Percentiles rank a stretch among this genome's conserved stretches.
phyloP scores from a whole-genome alignment of 768 basidiomycete species.

The Mycena leptocephala region DNA sequence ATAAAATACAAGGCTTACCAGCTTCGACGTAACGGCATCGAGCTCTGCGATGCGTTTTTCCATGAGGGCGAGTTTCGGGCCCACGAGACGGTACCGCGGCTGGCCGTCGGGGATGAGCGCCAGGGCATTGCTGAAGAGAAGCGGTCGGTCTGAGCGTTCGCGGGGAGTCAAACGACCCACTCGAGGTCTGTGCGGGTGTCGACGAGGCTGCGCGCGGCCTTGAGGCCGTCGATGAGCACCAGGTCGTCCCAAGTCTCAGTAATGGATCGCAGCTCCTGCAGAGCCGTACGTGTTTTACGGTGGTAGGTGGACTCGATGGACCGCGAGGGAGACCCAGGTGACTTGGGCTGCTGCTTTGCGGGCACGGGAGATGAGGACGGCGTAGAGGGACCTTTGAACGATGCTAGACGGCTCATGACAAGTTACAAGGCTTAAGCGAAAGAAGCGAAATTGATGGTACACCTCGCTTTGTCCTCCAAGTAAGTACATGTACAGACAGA shows the following conservation, averaged over 20 bases:
- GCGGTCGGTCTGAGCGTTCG: slow-evolving; percentile 22
- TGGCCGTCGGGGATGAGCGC: slow-evolving; percentile 68
- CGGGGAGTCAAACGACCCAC: slow-evolving; percentile 60
- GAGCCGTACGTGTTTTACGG: slow-evolving; percentile 77
- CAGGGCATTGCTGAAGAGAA: slow-evolving; percentile 71
- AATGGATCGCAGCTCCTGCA: slow-evolving; percentile 78
- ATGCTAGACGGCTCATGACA: slow-evolving; percentile 70
- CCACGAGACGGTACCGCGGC: slow-evolving; percentile 73
- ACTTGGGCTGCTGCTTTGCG: slow-evolving; percentile 54
- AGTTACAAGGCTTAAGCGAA: not conserved
- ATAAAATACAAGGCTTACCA: slow-evolving; percentile 64
- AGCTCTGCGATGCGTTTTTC: slow-evolving; percentile 75
- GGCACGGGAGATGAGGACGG: slow-evolving; percentile 77
- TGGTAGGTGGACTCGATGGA: slow-evolving; percentile 85
- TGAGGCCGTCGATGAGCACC: slow-evolving; percentile 84
- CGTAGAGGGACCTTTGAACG: slow-evolving; percentile 86
- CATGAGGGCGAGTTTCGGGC: slow-evolving; percentile 79
- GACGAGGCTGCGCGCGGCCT: slow-evolving; percentile 78
- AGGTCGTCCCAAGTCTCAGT: slow-evolving; percentile 89
- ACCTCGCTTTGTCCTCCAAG: not conserved
- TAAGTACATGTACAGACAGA: not conserved
- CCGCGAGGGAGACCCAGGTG: slow-evolving; percentile 64
- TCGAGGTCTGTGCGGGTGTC: slow-evolving; percentile 90
- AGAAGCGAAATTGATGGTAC: not conserved
- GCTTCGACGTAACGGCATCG: slow-evolving; percentile 71